Conservation (phyloP, 2,329 filamentous ascomycete species). For the Penicillium aurantiogriseum region DNA sequence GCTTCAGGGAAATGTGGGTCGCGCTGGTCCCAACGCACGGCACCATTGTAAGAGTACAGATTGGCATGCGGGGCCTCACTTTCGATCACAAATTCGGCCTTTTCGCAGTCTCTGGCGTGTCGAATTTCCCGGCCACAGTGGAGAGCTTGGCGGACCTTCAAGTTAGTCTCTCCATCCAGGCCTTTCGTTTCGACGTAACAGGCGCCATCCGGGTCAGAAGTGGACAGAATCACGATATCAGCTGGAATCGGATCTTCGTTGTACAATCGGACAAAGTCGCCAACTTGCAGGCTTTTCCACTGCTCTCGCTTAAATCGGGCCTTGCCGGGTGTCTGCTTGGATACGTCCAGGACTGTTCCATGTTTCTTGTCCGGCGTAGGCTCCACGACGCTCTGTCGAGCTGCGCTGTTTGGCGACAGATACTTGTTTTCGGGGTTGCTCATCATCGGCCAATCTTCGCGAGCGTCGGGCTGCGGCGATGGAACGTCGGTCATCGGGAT, state of each 20-base stretch:
- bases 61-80: conserved; percentile 92
- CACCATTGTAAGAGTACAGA: conserved; percentile 90
- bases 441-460: conserved; percentile 43
- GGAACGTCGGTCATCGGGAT: conserved; percentile 96
- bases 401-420: conserved; percentile 33
- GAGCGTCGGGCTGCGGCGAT: conserved; percentile 66
- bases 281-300: conserved; percentile 94
- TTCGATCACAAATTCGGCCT: conserved; percentile 80
- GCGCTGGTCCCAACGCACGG: conserved; percentile 79
- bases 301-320: conserved; percentile 88
- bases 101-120: conserved; percentile 90
- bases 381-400: conserved; percentile 25
- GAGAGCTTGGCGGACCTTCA: conserved; percentile 90
- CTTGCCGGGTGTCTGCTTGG: conserved; percentile 62
- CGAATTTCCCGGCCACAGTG: conserved; percentile 78
- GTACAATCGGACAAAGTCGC: conserved; percentile 94
- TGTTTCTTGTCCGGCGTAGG: conserved; percentile 47
- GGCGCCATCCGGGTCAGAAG: conserved; percentile 87
- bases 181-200: conserved; percentile 99
- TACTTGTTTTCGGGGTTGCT: conserved; percentile 31
- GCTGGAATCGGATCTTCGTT: conserved; percentile 95
- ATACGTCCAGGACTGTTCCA: conserved; percentile 72
- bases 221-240: conserved; percentile 87
- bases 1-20: conserved; percentile 62
- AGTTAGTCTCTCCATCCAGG: conserved; percentile 93